Conservation (phyloP, 108 stramenopile genomes). For the Skeletonema marinoi region DNA sequence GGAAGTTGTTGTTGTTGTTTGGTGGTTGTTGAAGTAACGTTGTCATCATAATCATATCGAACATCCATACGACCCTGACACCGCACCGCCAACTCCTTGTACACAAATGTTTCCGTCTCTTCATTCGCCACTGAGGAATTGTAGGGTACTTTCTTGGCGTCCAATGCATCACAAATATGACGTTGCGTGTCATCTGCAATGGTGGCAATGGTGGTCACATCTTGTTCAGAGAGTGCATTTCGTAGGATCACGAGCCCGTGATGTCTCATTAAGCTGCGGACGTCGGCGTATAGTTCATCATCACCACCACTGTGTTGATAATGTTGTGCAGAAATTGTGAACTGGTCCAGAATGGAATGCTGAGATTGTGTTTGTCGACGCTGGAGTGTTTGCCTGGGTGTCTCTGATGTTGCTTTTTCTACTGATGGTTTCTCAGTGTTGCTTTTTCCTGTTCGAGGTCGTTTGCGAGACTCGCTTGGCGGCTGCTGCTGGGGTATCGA, state of each 20-base stretch:
- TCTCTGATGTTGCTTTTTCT: background rate
- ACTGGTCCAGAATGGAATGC: background rate
- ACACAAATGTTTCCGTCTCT: constrained; percentile 39
- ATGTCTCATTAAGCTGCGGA: constrained; percentile 6
- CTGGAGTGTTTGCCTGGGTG: background rate
- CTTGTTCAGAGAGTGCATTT: background rate
- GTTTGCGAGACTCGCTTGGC: background rate
- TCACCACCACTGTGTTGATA: background rate
- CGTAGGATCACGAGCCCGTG: constrained; percentile 5
- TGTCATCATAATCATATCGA: constrained; percentile 35
- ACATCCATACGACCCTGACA: constrained; percentile 58
- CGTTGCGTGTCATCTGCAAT: background rate
- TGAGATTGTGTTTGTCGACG: background rate
- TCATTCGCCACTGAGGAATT: background rate
- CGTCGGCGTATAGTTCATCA: constrained; percentile 5
- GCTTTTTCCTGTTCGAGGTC: background rate
- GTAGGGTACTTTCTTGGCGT: background rate
- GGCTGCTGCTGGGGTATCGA: background rate
- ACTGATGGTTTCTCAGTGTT: background rate
- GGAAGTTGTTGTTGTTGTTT: background rate
- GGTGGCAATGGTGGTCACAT: background rate
- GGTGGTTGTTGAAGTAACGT: constrained; percentile 2
- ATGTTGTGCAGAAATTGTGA: background rate
- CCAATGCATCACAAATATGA: background rate
- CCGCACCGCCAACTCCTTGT: constrained; percentile 54